Conservation (phyloP, 1,284 basidiomycete genomes). For the Leccinum subatratum region DNA sequence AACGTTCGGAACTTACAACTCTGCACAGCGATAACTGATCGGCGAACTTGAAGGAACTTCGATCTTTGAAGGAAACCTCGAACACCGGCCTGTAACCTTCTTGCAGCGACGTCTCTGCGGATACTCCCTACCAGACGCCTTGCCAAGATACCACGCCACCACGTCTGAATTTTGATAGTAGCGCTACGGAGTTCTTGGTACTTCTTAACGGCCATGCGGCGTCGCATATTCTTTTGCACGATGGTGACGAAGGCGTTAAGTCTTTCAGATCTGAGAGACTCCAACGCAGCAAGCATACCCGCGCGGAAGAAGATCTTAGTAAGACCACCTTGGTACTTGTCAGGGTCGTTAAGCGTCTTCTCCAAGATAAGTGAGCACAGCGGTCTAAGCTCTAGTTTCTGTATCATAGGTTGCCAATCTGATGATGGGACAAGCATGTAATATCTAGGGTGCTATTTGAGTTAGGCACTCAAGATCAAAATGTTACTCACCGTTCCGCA, state of each 20-base stretch:
- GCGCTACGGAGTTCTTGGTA: conserved; percentile 72
- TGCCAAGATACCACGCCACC: conserved; percentile 87
- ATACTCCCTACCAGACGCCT: conserved; percentile 67
- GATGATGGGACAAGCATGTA: conserved; percentile 92
- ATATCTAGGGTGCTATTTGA: conserved; percentile 56
- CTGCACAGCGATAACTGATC: conserved; percentile 73
- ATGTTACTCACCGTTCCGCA: conserved; percentile 77
- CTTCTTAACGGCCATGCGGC: conserved; percentile 77
- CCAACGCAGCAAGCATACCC: conserved; percentile 97
- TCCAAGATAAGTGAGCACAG: conserved; percentile 87
- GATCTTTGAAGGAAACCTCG: conserved; percentile 75
- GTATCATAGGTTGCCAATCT: conserved; percentile 80
- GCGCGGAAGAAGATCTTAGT: conserved; percentile 99
- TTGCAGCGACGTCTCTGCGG: conserved; percentile 71
- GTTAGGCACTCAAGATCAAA: not conserved
- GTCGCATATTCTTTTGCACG: conserved; percentile 95
- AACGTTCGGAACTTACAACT: conserved; percentile 61
- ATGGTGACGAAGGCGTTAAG: conserved; percentile 90
- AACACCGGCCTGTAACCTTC: conserved; percentile 70
- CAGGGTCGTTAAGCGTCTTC: conserved; percentile 83
- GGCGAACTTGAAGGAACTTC: conserved; percentile 61
- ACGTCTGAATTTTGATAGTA: conserved; percentile 85
- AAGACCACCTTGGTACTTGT: conserved; percentile 95
- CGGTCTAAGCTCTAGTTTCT: conserved; percentile 71
- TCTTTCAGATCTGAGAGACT: conserved; percentile 82